These are phyloP conservation scores for Corynespora cassiicola DNA, from an alignment of 2,329 filamentous ascomycete species.

Conservation along the genomic window DNA sequence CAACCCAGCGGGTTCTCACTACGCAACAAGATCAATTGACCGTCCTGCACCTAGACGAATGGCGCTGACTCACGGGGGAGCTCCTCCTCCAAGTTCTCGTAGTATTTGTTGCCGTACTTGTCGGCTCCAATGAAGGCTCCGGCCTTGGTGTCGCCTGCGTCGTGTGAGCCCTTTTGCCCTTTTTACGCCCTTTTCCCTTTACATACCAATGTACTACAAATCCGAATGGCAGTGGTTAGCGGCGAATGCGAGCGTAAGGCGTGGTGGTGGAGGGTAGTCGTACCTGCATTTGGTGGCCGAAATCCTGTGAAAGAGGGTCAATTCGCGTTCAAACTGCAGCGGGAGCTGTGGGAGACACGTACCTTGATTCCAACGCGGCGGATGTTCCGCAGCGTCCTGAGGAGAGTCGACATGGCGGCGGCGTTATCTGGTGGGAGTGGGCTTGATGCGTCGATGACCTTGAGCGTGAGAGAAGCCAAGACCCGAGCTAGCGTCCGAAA, in stretches of 20 bases:
- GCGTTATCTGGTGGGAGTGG: constrained; percentile 22
- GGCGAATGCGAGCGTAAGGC: constrained; percentile 19
- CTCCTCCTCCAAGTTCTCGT: constrained; percentile 89
- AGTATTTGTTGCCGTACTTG: constrained; percentile 96
- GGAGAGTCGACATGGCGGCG: constrained; percentile 84
- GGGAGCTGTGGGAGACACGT: constrained; percentile 30
- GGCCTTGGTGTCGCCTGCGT: constrained; percentile 90
- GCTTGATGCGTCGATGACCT: constrained; percentile 18
- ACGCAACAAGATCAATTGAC: constrained; percentile 19
- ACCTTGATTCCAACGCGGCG: constrained; percentile 90
- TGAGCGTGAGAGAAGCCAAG: constrained; percentile 20
- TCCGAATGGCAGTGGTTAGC: constrained; percentile 31
- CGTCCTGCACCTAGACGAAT: not conserved
- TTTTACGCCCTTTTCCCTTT: constrained; percentile 1
- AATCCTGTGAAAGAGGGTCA: constrained; percentile 67
- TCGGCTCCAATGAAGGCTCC: constrained; percentile 85
- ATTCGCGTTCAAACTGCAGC: constrained; percentile 35
- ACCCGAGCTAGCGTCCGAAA: constrained; percentile 6
- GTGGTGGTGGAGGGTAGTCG: constrained; percentile 50
- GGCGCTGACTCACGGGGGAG: constrained; percentile 73
- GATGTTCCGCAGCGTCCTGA: constrained; percentile 85
- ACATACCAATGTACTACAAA: constrained; percentile 47
- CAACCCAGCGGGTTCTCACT: constrained; percentile 97
- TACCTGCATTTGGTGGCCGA: constrained; percentile 92
- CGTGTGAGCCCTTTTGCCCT: constrained; percentile 31